Conservation (phyloP, 305 asterid genomes). For the Fraxinus velutina region DNA sequence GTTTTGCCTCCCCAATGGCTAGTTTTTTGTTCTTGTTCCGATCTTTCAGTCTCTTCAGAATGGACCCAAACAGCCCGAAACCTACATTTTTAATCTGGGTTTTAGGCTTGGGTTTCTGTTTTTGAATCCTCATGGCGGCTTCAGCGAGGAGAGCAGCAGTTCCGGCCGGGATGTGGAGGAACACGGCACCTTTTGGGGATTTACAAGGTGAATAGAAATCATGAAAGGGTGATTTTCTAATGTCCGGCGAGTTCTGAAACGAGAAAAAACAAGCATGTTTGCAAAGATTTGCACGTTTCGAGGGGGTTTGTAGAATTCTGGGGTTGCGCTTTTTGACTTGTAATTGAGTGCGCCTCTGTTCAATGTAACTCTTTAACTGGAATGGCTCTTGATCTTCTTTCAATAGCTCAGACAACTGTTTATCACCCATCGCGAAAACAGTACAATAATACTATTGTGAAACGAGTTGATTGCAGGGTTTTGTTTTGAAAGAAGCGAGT, state of each 20-base stretch:
- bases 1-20: conserved; percentile 20
- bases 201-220: conserved; percentile 45
- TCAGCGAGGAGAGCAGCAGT: conserved; percentile 68
- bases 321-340: conserved; percentile 37
- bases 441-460: not conserved
- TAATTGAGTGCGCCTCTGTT: conserved; percentile 45
- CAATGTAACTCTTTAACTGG: conserved; percentile 56
- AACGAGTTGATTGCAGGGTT: not conserved
- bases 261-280: conserved; percentile 66
- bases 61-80: conserved; percentile 55
- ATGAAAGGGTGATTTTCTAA: conserved; percentile 45
- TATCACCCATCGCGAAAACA: conserved; percentile 28
- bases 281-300: conserved; percentile 35
- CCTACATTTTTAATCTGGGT: conserved; percentile 33
- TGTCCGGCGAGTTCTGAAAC: conserved; percentile 57
- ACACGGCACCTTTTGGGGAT: conserved; percentile 39
- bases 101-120: conserved; percentile 37
- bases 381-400: conserved; percentile 82
- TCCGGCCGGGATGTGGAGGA: conserved; percentile 58
- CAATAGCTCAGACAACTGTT: conserved; percentile 64
- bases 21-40: conserved; percentile 48
- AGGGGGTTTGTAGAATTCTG: conserved; percentile 4
- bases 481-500: conserved; percentile 1
- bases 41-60: conserved; percentile 55
- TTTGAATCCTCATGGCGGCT: conserved; percentile 70